Evolutionary conservation across 2,329 filamentous ascomycete genomes (phyloP).

Genomic region (Cladosporium colombiae): DNA sequence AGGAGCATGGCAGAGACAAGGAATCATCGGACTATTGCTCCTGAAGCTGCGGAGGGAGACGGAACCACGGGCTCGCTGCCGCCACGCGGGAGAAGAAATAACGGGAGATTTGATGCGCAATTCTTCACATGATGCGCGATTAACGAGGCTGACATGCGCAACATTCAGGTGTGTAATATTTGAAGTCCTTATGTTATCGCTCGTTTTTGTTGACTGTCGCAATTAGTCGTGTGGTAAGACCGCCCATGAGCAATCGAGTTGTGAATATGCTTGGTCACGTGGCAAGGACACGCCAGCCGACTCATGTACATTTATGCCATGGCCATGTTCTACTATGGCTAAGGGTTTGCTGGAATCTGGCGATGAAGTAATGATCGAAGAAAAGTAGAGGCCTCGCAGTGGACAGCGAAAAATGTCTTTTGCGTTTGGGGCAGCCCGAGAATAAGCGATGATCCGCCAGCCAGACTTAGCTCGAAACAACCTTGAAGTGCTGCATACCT

Average conservation of each 20-base stretch:
- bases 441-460: slow-evolving; percentile 9
- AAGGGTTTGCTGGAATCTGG: not conserved
- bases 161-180: not conserved
- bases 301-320: not conserved
- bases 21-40: not conserved
- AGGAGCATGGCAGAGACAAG: not conserved
- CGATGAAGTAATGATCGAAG: not conserved
- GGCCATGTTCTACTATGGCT: not conserved
- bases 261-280: not conserved
- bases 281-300: not conserved
- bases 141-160: not conserved
- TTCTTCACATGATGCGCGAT: slow-evolving; percentile 4
- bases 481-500: slow-evolving; percentile 3
- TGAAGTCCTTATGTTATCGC: not conserved
- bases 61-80: not conserved
- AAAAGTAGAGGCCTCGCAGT: not conserved
- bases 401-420: not conserved
- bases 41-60: slow-evolving; percentile 2
- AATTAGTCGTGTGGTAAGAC: not conserved
- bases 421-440: not conserved
- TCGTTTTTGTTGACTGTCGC: not conserved
- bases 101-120: not conserved
- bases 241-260: too few species aligned
- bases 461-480: slow-evolving; percentile 3
- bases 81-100: not conserved